Evolutionary conservation across 2,329 filamentous ascomycete genomes (phyloP), one percentile per base, ranked within the genome.

Genomic region (Zopfia rhizophila): DNA sequence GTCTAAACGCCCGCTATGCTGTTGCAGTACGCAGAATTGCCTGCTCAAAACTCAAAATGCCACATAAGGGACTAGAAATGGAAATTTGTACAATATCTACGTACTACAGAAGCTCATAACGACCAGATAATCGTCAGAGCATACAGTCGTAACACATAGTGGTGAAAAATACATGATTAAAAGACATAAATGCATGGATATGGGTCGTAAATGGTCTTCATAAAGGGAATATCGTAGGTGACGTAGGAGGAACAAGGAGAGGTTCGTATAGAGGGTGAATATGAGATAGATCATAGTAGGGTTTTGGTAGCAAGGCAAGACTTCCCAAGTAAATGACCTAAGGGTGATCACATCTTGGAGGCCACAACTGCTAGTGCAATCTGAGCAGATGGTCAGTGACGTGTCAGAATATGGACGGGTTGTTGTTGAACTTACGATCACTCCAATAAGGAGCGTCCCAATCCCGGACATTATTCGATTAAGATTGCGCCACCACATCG

Each of bases 401-500:
- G 30, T n/a, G 8, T 8, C 13, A 35, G 19, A 25, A 11, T 18
- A 32, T 21, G n/a, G n/a, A 28, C 28, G 7, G 18, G 29, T 41
- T 23, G 11, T 19, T 28, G 17, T 23, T 32, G 33, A 37, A 75
- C 80, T 73, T 63, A 84, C 80, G 56, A 85, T 74, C 39, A 79
- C 72, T 45, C 74, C 75, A 47, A 84, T 76, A 37, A 85, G 76
- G 42, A 80, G 72, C 24, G 83, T 60, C 14, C 83, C 83, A 35
- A 85, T 66, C 21, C 79, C 72, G 50, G 77, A 80, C 82, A 86
- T 85, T 68, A 80, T 78, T 33, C 83, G 77, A 66, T 86, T 86
- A 28, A 86, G 69, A 52, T 79, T 82, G 52, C 83, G 77, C 83
- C 83, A 86, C 83, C 83, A 86, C 16, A 75, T 74, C n/a, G 83